Evolutionary conservation across 208 protist genomes (phyloP).

Genomic region (Acanthamoeba healyi): DNA sequence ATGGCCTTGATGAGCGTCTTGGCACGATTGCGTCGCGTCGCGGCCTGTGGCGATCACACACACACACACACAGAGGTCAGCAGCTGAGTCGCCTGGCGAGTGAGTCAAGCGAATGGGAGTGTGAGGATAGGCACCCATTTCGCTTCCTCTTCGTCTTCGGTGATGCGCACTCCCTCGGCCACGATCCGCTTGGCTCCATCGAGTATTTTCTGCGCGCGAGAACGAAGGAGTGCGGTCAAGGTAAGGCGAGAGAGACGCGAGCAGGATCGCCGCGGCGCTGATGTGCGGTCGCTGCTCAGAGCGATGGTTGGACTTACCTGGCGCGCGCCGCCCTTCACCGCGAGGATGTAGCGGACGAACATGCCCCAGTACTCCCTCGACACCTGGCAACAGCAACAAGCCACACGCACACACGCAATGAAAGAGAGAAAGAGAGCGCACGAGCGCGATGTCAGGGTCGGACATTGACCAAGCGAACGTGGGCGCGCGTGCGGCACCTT

Average conservation of each 20-base stretch:
- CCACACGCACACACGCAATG: no score
- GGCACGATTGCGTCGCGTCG: slow-evolving; percentile 35
- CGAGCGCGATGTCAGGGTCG: background rate
- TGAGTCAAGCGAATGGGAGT: background rate
- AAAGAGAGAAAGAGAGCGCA: no score
- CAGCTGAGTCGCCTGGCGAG: no score
- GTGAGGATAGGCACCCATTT: background rate
- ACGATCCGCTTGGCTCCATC: slow-evolving; percentile 6
- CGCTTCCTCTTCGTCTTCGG: background rate
- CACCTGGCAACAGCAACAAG: background rate
- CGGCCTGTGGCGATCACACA: background rate
- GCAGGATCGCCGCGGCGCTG: no score
- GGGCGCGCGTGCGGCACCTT: no score
- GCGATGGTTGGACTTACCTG: background rate
- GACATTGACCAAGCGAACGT: background rate
- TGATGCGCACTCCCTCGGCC: slow-evolving; percentile 8
- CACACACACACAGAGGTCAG: no score
- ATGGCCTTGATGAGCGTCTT: slow-evolving; percentile 1
- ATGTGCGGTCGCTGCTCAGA: background rate
- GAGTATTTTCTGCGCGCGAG: background rate
- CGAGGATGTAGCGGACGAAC: slow-evolving; percentile 13
- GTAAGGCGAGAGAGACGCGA: background rate
- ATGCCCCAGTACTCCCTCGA: slow-evolving; percentile 24
- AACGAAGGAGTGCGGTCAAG: background rate
- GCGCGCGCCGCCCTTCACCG: slow-evolving; percentile 1